Base-by-base conservation (phyloP, 768 basidiomycete genomes). In the Suillus clintonianus region DNA sequence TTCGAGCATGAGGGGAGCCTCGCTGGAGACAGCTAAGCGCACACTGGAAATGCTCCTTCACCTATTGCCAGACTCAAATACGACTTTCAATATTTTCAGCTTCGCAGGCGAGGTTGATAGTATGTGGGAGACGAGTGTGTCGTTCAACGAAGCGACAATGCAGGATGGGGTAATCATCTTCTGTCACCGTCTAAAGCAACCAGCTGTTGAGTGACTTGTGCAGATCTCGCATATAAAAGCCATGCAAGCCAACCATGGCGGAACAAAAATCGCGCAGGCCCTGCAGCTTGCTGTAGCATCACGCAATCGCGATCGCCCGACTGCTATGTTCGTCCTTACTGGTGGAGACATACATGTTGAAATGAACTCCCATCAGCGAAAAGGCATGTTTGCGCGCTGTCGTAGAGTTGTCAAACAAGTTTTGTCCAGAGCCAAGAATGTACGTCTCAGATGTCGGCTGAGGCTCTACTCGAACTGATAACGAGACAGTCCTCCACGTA, bases 301-400 rank as follows among this genome's bases (percentile, higher is more conserved):
- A 6, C 79, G 84, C 5, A 69, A 66, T 11, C 59, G 19, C 10
- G 62, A 70, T 37, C 76, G 79, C 1, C 78, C 86, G 1, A 83
- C 84, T 0, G 79, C 74, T 5, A 70, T 87, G 6, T 87, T 89
- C 65, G 71, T 88, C 14, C 74, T 89, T 32, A 89, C 88, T 2
- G 87, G 87, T 63, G 88, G 88, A 19, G 72, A 81, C 59, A 79
- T 84, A 36, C 0, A 75, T 50, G 5, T 32, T 51, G 30, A 30
- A 51, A 30, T 19, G 19, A 30, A 9, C 2, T 17, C 17, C 5
- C 17, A 11, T 19, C 30, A 19, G 50, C 10, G 27, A 51, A 4
- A 30, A 51, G 50, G 50, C 10, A 51, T 51, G 30, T 51, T 51
- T 32, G 17, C 50, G 9, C 30, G 50, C 7, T 32, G 17, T 19